Base-by-base conservation (phyloP, 345 rosid species). In the Eucalyptus melliodora region DNA sequence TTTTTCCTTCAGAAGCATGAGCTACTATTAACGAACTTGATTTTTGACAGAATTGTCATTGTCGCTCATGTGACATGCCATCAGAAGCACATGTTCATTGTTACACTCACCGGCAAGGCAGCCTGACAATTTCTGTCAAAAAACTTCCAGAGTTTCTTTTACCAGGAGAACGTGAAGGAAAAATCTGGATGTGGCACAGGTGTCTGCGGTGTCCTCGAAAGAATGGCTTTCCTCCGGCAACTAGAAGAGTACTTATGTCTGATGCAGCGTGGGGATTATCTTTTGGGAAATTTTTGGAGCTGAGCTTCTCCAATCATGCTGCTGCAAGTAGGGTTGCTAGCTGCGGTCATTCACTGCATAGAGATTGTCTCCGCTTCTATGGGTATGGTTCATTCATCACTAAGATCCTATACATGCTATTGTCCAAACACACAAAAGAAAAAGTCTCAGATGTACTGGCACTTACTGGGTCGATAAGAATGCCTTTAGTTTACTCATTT, bases 151-250 rank as follows among this genome's bases (percentile, higher is more conserved):
- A 96, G 86, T 50, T 91, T 91, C 90, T 89, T 86, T 92, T 98
- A 89, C 97, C 95, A 86, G 99, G 99, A 80, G 96, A 97, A 92
- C 94, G 93, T 86, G 99, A 97, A 91, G 99, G 98, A 88, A 98
- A 96, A 92, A 97, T 98, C 90, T 98, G 99, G 99, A 98, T 98
- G 99, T 98, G 99, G 99, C 99, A 98, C 89, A 92, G 99, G 91
- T 98, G 99, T 92, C 94, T 97, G 89, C 93, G 92, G 89, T 98
- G 99, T 90, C 99, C 99, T 90, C 94, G 99, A 88, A 91, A 83
- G 87, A 92, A 90, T 92, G 97, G 98, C 37, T 96, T 96, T 91
- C 99, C 99, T 91, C 99, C 97, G 11, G 98, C 99, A 88, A 98
- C 99, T 86, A 94, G 95, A 65, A 96, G 99, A 92, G 94, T 98